phyloP scores from a whole-genome alignment of 768 basidiomycete species.

The Termitomyces sp. region DNA sequence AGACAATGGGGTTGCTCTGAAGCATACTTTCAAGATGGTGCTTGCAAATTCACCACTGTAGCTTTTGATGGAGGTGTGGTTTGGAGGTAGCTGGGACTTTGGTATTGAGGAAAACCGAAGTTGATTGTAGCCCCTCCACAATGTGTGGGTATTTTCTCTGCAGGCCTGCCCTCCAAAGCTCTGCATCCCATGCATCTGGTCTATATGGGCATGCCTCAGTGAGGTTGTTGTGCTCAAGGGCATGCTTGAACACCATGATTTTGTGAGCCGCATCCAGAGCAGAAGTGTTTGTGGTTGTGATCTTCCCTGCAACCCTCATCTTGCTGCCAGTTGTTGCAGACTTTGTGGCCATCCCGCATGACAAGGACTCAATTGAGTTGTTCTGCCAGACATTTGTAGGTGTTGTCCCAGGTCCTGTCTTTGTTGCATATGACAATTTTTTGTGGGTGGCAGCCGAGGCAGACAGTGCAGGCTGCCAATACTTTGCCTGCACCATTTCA shows the following conservation, averaged over 20 bases:
- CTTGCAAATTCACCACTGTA: no score
- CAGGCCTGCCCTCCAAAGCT: neutral
- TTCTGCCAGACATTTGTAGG: no score
- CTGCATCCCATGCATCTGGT: neutral
- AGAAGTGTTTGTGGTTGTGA: neutral
- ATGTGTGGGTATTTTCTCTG: neutral
- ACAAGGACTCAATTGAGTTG: no score
- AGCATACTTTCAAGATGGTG: no score
- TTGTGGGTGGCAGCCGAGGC: neutral
- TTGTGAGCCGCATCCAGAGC: neutral
- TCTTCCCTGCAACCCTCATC: neutral
- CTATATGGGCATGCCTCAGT: neutral
- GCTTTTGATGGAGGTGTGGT: no score
- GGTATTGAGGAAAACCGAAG: no score
- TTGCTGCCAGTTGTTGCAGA: no score
- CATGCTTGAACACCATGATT: neutral
- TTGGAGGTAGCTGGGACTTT: no score
- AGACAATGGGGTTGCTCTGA: no score
- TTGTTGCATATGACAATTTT: neutral
- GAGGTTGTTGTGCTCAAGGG: neutral
- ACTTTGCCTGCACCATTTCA: neutral
- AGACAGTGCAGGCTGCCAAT: neutral
- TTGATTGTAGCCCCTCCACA: neutral
- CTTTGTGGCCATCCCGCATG: neutral
- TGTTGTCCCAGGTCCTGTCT: neutral